Evolutionary conservation across 352 stramenopile species (phyloP).

Genomic region (Blastocystis hominis): DNA sequence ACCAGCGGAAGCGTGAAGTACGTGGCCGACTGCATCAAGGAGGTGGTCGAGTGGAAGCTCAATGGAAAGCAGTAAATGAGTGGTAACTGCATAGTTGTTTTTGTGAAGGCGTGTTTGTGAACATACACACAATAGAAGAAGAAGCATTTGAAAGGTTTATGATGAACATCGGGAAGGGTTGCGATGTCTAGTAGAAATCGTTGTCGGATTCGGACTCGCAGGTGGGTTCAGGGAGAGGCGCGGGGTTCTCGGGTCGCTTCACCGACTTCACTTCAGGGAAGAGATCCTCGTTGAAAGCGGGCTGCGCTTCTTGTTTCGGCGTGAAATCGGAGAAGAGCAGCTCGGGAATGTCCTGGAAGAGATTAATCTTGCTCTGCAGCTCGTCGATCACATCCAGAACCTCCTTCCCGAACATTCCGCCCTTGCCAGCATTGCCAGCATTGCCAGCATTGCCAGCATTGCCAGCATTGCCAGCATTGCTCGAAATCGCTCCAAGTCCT

Average conservation of each 20-base stretch:
- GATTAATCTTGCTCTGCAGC: not conserved
- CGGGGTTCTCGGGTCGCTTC: not conserved
- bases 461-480: too few relatives aligned
- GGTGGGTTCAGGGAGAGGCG: not conserved
- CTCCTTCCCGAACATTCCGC: not conserved
- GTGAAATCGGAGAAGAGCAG: not conserved
- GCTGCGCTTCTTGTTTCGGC: not conserved
- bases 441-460: too few relatives aligned
- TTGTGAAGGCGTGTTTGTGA: not conserved
- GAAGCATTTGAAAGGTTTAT: not conserved
- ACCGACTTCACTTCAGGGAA: not conserved
- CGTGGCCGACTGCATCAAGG: slow-evolving; percentile 83
- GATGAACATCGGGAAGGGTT: not conserved
- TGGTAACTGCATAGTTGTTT: not conserved
- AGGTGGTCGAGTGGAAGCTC: slow-evolving; percentile 70
- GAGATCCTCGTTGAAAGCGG: too few relatives aligned
- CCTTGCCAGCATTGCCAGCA: too few relatives aligned
- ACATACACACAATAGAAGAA: not conserved
- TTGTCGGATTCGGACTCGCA: not conserved
- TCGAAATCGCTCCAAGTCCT: too few relatives aligned
- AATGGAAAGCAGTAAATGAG: slow-evolving; percentile 57
- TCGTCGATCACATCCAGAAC: not conserved
- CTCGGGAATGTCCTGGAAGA: not conserved
- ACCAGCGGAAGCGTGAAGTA: slow-evolving; percentile 91
- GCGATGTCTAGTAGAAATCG: not conserved